Evolutionary conservation across 345 rosid species (phyloP).

Genomic region (Gossypium ekmanianum): DNA sequence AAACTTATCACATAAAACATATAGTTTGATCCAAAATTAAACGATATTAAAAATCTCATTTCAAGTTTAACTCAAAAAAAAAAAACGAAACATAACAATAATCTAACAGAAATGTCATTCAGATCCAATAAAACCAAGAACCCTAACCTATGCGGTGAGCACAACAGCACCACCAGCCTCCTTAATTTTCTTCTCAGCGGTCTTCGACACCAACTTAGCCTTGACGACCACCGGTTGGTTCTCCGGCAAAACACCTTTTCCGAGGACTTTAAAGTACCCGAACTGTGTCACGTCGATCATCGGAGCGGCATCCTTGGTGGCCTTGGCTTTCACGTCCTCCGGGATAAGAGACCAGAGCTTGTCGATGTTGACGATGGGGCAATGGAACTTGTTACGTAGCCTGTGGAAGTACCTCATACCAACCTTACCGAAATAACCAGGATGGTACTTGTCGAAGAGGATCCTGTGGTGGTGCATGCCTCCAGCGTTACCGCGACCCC

Average conservation of each 20-base stretch:
- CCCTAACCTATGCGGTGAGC: constrained; percentile 59
- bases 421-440: constrained; percentile 77
- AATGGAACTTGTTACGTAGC: constrained; percentile 69
- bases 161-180: constrained; percentile 75
- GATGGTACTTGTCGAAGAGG: constrained; percentile 90
- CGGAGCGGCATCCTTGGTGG: constrained; percentile 56
- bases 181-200: constrained; percentile 75
- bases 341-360: constrained; percentile 79
- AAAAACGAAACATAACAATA: neutral
- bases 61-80: neutral
- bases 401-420: constrained; percentile 89
- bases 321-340: constrained; percentile 51
- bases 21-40: neutral
- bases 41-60: neutral
- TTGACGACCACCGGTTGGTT: constrained; percentile 67
- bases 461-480: constrained; percentile 92
- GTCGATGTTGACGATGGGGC: constrained; percentile 80
- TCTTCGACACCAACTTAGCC: constrained; percentile 70
- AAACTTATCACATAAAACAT: too few species aligned
- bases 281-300: constrained; percentile 67
- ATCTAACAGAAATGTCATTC: neutral
- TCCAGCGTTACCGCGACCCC: constrained; percentile 88
- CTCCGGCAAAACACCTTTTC: constrained; percentile 66
- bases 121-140: neutral
- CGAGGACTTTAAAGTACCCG: constrained; percentile 77